Base-by-base conservation (phyloP, 352 stramenopile species). In the Phytophthora pseudosyringae region DNA sequence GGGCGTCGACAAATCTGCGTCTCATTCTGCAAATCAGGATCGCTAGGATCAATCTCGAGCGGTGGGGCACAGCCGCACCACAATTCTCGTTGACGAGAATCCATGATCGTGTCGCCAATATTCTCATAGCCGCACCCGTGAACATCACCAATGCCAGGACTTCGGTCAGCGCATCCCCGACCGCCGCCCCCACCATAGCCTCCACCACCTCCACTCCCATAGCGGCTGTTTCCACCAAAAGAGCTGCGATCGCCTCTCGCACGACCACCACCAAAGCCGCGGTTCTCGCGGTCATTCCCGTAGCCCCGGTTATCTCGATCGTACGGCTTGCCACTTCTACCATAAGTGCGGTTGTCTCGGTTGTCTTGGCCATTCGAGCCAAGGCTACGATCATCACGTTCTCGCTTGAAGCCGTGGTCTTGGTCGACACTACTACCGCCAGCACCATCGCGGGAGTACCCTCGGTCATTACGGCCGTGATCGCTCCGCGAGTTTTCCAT, bases 101-200 rank as follows among this genome's bases (percentile, higher is more conserved):
- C 78, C 48, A 75, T 70, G n/a, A 78, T 64, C 5, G 71, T 32
- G 12, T 86, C 51, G 5, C 78, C 80, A 13, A 89, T 72, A 1
- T 50, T 53, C 26, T 89, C 80, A 46, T 88, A 88, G 4, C 80
- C 80, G 26, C 66, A 73, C 13, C 71, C 80, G 2, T n/a, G 12
- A n/a, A 71, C 32, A 3, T 63, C 49, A 4, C 57, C 57, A 15
- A 67, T 31, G 1, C 49, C 57, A 28, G 45, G 44, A 2, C 28
- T 18, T 12, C 39, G 36, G 29, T 61, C 63, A 49, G 31, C 29
- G 1, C 38, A 38, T 18, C 36, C 33, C 2, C 44, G 45, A 9
- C 49, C 43, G 8, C 13, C 8, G 4, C 48, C 21, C 38, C 59
- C 33, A 31, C 50, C 46, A n/a, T 59, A 69, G 9, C 31, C 45